A percentile compares a stretch with the other conserved stretches of the same genome.
Conservation (phyloP, 352 stramenopile genomes). For the Pythium periplocum region DNA sequence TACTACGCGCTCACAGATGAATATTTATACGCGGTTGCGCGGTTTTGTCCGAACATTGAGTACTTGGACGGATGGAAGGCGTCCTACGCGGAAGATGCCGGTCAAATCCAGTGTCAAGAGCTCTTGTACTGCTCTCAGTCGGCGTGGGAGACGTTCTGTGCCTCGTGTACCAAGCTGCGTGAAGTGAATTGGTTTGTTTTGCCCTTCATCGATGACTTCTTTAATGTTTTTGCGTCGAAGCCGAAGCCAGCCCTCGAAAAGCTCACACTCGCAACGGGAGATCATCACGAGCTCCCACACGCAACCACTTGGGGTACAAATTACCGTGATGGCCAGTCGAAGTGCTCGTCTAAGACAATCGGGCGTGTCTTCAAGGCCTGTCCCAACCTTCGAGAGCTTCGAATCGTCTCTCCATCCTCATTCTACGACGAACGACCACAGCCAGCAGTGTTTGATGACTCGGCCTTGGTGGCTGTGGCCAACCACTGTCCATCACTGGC, state of each 20-base stretch:
- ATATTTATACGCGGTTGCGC: constrained; percentile 7
- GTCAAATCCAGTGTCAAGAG: constrained; percentile 19
- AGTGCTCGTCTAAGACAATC: too few species aligned
- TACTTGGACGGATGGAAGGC: constrained; percentile 26
- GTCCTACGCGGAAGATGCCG: constrained; percentile 7
- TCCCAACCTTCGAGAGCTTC: too few species aligned
- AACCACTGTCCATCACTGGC: too few species aligned
- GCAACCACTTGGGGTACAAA: too few species aligned
- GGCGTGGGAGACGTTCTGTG: constrained; percentile 39
- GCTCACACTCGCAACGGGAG: constrained; percentile 5
- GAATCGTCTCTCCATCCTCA: too few species aligned
- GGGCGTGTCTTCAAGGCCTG: too few species aligned
- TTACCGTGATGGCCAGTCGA: too few species aligned
- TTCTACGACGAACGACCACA: too few species aligned
- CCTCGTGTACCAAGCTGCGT: constrained; percentile 25
- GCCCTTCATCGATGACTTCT: constrained; percentile 50
- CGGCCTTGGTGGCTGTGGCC: too few species aligned
- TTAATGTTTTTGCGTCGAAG: constrained; percentile 27
- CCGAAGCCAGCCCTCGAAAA: not conserved
- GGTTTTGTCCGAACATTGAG: constrained; percentile 16
- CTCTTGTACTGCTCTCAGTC: constrained; percentile 18
- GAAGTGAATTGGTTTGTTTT: constrained; percentile 62
- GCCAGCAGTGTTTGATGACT: too few species aligned
- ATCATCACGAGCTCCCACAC: too few species aligned
- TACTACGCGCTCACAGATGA: constrained; percentile 5